phyloP scores from a whole-genome alignment of 1,284 basidiomycete species.

The Sanguinoderma infundibulare region DNA sequence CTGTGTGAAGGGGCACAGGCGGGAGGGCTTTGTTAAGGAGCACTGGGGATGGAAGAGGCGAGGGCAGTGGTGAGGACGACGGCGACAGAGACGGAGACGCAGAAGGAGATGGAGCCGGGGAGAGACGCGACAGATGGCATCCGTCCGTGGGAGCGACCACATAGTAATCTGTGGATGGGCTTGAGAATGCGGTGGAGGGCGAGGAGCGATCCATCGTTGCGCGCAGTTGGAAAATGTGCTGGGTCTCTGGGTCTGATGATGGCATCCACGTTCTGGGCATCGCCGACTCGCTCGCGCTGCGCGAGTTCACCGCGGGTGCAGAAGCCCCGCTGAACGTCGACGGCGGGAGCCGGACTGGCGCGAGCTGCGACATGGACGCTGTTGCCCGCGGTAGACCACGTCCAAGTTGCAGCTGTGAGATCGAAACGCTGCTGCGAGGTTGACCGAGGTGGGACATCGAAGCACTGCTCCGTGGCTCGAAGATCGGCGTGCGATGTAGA shows the following conservation, averaged over 20 bases:
- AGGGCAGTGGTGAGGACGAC: neutral
- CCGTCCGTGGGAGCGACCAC: neutral
- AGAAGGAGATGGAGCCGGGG: neutral
- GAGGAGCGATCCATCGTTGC: neutral
- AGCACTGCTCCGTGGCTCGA: neutral
- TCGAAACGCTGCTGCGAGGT: neutral
- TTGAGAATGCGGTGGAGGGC: neutral
- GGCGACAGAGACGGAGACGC: neutral
- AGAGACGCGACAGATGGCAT: neutral
- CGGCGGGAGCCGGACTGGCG: neutral
- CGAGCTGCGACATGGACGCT: constrained; percentile 4
- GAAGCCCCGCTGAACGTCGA: neutral
- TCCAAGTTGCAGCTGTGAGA: neutral
- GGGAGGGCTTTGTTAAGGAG: constrained; percentile 19
- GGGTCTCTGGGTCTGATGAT: neutral
- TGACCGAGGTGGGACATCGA: constrained; percentile 4
- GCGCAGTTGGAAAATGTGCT: neutral
- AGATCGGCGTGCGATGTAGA: constrained; percentile 16
- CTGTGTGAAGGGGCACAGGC: constrained; percentile 17
- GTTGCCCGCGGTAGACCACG: neutral
- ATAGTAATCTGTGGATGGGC: neutral
- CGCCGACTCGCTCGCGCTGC: neutral
- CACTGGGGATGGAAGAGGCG: constrained; percentile 5
- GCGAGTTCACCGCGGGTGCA: neutral
- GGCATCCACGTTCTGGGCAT: neutral